phyloP scores from a whole-genome alignment of 352 stramenopile genomes.

The Phytophthora pini region DNA sequence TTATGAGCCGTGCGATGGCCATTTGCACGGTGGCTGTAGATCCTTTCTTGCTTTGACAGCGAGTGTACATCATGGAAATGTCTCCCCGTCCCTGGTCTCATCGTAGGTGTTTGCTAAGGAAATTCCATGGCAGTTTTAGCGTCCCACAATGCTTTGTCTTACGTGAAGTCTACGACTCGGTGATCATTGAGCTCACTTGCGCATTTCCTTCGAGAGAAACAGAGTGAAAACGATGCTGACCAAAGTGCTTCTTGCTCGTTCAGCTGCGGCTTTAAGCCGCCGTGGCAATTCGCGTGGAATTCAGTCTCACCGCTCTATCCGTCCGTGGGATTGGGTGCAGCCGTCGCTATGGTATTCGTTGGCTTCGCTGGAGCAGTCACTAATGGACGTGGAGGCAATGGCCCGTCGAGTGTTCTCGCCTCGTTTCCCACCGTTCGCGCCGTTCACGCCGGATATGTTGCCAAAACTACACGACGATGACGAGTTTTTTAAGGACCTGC shows the following conservation, averaged over 20 bases:
- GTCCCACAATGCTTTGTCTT: conserved; percentile 18
- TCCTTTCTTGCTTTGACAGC: conserved; percentile 23
- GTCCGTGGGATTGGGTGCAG: conserved; percentile 57
- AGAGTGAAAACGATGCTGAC: conserved; percentile 19
- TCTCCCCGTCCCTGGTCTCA: conserved; percentile 25
- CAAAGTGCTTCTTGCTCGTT: conserved; percentile 3
- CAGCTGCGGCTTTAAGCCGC: not conserved
- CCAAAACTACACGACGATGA: conserved; percentile 43
- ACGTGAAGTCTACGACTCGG: not conserved
- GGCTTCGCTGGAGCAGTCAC: conserved; percentile 69
- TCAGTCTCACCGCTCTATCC: conserved; percentile 32
- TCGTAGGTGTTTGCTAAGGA: conserved; percentile 38
- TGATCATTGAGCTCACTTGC: conserved; percentile 20
- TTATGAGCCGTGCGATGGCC: conserved; percentile 34
- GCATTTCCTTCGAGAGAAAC: not conserved
- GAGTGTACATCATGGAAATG: conserved; percentile 27
- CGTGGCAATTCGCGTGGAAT: conserved; percentile 13
- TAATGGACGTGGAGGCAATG: conserved; percentile 64
- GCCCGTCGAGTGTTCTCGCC: conserved; percentile 39
- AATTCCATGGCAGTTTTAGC: conserved; percentile 39
- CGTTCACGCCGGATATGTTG: conserved; percentile 27
- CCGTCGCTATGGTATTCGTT: conserved; percentile 56
- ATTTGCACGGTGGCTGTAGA: conserved; percentile 30
- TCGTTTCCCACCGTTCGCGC: conserved; percentile 37
- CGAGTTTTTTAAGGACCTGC: conserved; percentile 62